phyloP scores from a whole-genome alignment of 257 asterid genomes.

The Forsythia viridissima region DNA sequence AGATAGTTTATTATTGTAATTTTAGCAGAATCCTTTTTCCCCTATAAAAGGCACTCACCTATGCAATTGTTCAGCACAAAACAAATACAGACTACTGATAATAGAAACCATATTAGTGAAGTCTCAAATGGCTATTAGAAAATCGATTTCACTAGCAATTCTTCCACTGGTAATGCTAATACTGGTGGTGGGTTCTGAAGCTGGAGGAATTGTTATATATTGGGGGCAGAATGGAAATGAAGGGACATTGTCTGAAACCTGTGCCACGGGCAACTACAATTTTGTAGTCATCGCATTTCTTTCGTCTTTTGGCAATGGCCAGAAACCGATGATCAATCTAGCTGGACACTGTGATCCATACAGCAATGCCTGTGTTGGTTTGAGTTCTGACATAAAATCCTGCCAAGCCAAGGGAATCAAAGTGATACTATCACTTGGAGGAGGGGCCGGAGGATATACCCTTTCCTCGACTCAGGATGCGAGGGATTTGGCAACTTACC shows the following conservation, averaged over 20 bases:
- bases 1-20: background rate
- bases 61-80: conserved; percentile 11
- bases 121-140: conserved; percentile 34
- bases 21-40: background rate
- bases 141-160: conserved; percentile 13
- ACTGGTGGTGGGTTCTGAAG: conserved; percentile 35
- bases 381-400: conserved; percentile 41
- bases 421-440: conserved; percentile 46
- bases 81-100: background rate
- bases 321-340: conserved; percentile 42
- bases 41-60: conserved; percentile 27
- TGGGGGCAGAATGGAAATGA: conserved; percentile 49
- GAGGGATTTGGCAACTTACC: conserved; percentile 27
- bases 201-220: conserved; percentile 36
- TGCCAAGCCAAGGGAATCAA: conserved; percentile 45
- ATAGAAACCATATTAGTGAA: background rate
- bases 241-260: conserved; percentile 41
- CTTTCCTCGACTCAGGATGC: conserved; percentile 47
- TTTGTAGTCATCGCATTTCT: conserved; percentile 43
- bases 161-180: conserved; percentile 27
- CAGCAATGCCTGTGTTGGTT: conserved; percentile 33
- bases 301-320: conserved; percentile 38
- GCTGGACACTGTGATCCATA: conserved; percentile 55
- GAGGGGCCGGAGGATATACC: conserved; percentile 43
- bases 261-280: conserved; percentile 33